A percentile compares a stretch with the other conserved stretches of the same genome.
These are phyloP conservation scores for Pseudogymnoascus sp. DNA, from an alignment of 2,329 filamentous ascomycete species.

Conservation along the genomic window DNA sequence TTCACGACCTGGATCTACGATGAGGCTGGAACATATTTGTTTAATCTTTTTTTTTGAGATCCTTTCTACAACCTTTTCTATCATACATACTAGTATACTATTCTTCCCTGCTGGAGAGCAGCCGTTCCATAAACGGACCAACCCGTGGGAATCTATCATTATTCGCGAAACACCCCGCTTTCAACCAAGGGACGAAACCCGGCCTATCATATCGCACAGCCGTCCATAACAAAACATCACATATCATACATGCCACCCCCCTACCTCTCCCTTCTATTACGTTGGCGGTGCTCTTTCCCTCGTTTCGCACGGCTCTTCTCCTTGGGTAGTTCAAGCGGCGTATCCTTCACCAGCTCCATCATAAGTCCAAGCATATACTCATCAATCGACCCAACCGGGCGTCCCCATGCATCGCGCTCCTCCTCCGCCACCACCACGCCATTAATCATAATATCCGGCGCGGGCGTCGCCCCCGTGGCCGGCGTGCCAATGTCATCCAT, in stretches of 20 bases:
- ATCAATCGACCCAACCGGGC: conserved; percentile 56
- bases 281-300: conserved; percentile 22
- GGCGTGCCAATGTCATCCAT: conserved; percentile 35
- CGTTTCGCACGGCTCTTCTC: conserved; percentile 57
- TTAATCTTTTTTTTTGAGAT: neutral
- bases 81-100: conserved; percentile 1
- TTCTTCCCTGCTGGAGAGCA: neutral
- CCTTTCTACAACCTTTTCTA: neutral
- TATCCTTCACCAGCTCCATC: conserved; percentile 52
- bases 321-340: conserved; percentile 54
- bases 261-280: neutral
- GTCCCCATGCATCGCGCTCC: conserved; percentile 54
- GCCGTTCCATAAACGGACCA: neutral
- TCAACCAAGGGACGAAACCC: neutral
- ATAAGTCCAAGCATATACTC: conserved; percentile 69
- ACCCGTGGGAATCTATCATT: neutral
- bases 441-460: conserved; percentile 11
- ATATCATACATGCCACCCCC: neutral
- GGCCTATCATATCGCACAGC: conserved; percentile 4
- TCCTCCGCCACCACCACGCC: conserved; percentile 25
- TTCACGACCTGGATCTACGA: neutral
- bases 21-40: neutral
- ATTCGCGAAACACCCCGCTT: neutral
- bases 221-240: neutral
- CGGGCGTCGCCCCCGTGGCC: conserved; percentile 27